phyloP scores from a whole-genome alignment of 805 yeast genomes.

The Wickerhamiella parazyma region DNA sequence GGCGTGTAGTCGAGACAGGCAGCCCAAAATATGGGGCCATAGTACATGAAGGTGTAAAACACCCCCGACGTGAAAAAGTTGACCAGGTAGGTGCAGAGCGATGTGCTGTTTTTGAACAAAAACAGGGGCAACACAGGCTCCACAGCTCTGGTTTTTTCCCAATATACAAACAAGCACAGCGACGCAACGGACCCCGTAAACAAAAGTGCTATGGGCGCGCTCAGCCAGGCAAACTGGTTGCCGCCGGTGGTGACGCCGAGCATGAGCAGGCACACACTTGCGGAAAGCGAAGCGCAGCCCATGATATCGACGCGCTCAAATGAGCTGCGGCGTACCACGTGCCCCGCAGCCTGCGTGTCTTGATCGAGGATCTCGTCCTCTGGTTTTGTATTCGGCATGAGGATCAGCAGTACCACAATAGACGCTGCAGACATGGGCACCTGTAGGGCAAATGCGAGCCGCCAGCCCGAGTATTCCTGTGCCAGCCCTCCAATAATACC shows the following conservation, averaged over 20 bases:
- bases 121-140: slow-evolving; percentile 62
- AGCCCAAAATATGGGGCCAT: slow-evolving; percentile 59
- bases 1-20: slow-evolving; percentile 52
- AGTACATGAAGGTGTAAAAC: slow-evolving; percentile 48
- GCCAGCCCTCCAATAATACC: slow-evolving; percentile 45
- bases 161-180: slow-evolving; percentile 33
- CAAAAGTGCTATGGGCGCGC: slow-evolving; percentile 31
- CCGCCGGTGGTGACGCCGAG: slow-evolving; percentile 58
- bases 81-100: slow-evolving; percentile 49
- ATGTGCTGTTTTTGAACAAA: slow-evolving; percentile 44
- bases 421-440: slow-evolving; percentile 30
- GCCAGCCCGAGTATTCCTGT: slow-evolving; percentile 49
- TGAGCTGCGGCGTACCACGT: slow-evolving; percentile 31
- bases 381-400: slow-evolving; percentile 12
- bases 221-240: slow-evolving; percentile 33
- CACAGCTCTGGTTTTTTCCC: slow-evolving; percentile 37
- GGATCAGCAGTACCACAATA: slow-evolving; percentile 23
- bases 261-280: slow-evolving; percentile 43
- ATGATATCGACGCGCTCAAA: slow-evolving; percentile 48
- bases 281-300: slow-evolving; percentile 49
- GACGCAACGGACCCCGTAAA: slow-evolving; percentile 25
- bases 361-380: slow-evolving; percentile 1
- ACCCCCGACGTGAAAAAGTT: slow-evolving; percentile 64
- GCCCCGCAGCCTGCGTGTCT: slow-evolving; percentile 22
- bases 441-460: slow-evolving; percentile 32